These are phyloP conservation scores for Colletotrichum incanum DNA, from an alignment of 2,329 filamentous ascomycete genomes.

Conservation along the genomic window DNA sequence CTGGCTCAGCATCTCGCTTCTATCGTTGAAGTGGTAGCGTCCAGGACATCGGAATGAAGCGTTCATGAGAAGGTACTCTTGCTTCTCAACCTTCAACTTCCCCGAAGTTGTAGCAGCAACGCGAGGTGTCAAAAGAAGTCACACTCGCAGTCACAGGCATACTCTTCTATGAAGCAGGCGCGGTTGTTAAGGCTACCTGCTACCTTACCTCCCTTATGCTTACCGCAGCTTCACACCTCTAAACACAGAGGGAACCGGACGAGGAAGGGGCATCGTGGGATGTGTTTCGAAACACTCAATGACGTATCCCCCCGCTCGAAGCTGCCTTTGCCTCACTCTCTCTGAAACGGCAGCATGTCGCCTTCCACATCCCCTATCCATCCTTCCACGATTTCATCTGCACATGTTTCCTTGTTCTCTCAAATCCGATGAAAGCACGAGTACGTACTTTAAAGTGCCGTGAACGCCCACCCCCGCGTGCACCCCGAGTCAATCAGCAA, in stretches of 20 bases:
- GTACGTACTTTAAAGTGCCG: constrained; percentile 17
- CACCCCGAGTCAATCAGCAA: constrained; percentile 19
- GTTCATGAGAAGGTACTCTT: not conserved
- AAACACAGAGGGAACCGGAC: constrained; percentile 34
- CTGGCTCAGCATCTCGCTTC: not conserved
- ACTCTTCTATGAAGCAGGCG: constrained; percentile 2
- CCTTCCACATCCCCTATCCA: not conserved
- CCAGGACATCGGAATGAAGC: not conserved
- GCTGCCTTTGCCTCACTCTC: not conserved
- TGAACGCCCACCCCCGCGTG: constrained; percentile 18
- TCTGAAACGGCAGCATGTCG: constrained; percentile 24
- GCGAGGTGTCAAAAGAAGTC: not conserved
- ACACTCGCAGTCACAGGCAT: too few relatives aligned
- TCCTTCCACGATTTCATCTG: not conserved
- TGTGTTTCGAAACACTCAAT: constrained; percentile 43
- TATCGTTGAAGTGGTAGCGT: not conserved
- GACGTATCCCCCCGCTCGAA: constrained; percentile 17
- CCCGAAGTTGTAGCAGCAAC: not conserved
- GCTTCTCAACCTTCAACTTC: not conserved
- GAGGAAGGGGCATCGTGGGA: constrained; percentile 42
- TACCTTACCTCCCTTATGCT: not conserved
- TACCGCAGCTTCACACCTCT: constrained; percentile 23
- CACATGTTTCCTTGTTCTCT: not conserved
- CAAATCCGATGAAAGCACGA: not conserved
- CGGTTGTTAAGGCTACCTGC: not conserved